phyloP scores from a whole-genome alignment of 2,329 filamentous ascomycete genomes.

The Microdochium trichocladiopsis region DNA sequence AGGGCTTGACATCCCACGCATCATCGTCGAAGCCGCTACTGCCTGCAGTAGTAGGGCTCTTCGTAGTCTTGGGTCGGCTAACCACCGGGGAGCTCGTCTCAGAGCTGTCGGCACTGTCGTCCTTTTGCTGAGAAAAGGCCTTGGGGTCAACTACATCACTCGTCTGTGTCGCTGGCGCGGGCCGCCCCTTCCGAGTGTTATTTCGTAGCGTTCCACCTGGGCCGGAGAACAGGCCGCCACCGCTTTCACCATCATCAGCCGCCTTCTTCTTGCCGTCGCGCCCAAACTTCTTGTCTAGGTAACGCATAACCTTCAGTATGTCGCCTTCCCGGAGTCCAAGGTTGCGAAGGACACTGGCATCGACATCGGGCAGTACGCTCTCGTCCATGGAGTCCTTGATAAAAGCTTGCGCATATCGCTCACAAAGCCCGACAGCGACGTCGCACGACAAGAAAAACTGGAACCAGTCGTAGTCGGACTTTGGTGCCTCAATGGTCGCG shows the following conservation, averaged over 20 bases:
- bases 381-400: slow-evolving; percentile 92
- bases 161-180: slow-evolving; percentile 77
- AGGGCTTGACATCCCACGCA: slow-evolving; percentile 92
- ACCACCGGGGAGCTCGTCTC: slow-evolving; percentile 26
- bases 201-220: slow-evolving; percentile 87
- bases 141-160: slow-evolving; percentile 84
- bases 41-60: slow-evolving; percentile 18
- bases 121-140: slow-evolving; percentile 64
- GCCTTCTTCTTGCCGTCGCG: slow-evolving; percentile 49
- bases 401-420: slow-evolving; percentile 89
- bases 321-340: slow-evolving; percentile 94
- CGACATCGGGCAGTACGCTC: slow-evolving; percentile 83
- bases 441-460: slow-evolving; percentile 95
- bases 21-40: slow-evolving; percentile 74
- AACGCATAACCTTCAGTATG: slow-evolving; percentile 90
- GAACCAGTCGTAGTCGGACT: slow-evolving; percentile 93
- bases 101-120: slow-evolving; percentile 30
- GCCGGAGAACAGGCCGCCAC: slow-evolving; percentile 77
- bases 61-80: slow-evolving; percentile 16
- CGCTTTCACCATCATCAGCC: slow-evolving; percentile 51
- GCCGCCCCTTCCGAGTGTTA: slow-evolving; percentile 88
- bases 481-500: slow-evolving; percentile 54
- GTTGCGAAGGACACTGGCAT: slow-evolving; percentile 72
- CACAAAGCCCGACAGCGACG: slow-evolving; percentile 86
- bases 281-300: slow-evolving; percentile 72